Percentiles rank a stretch among this genome's conserved stretches.
phyloP scores from a whole-genome alignment of 225 moss, liverwort and hornwort species.

The Sphagnum contortum region DNA sequence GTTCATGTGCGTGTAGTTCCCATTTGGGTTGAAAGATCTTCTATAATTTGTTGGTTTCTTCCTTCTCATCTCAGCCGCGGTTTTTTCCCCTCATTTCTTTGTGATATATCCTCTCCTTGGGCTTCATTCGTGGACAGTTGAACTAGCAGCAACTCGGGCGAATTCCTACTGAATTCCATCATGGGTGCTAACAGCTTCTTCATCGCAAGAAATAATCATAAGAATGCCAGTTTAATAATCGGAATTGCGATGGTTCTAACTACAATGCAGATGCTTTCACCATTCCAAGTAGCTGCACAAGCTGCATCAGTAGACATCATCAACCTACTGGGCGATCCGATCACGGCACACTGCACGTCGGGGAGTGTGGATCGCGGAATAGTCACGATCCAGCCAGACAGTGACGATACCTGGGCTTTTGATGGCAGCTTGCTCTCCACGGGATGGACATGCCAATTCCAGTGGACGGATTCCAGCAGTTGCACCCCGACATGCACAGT shows the following conservation, averaged over 20 bases:
- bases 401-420: conserved; percentile 24
- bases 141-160: no score
- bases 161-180: no score
- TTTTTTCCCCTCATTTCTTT: no score
- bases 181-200: no score
- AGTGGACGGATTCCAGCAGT: conserved; percentile 36
- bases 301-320: conserved; percentile 22
- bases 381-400: conserved; percentile 16
- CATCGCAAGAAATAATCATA: neutral
- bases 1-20: no score
- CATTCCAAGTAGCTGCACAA: conserved; percentile 14
- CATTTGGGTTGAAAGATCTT: no score
- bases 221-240: neutral
- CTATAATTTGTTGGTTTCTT: no score
- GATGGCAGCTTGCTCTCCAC: conserved; percentile 23
- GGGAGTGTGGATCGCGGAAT: conserved; percentile 16
- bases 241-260: neutral
- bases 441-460: conserved; percentile 50
- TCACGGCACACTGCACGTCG: conserved; percentile 21
- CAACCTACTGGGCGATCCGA: conserved; percentile 31
- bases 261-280: neutral
- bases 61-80: no score
- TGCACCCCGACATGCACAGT: conserved; percentile 13
- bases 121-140: no score
- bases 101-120: no score